These are phyloP conservation scores for Cornus kousa DNA, from an alignment of 148 eudicot genomes.

Conservation along the genomic window DNA sequence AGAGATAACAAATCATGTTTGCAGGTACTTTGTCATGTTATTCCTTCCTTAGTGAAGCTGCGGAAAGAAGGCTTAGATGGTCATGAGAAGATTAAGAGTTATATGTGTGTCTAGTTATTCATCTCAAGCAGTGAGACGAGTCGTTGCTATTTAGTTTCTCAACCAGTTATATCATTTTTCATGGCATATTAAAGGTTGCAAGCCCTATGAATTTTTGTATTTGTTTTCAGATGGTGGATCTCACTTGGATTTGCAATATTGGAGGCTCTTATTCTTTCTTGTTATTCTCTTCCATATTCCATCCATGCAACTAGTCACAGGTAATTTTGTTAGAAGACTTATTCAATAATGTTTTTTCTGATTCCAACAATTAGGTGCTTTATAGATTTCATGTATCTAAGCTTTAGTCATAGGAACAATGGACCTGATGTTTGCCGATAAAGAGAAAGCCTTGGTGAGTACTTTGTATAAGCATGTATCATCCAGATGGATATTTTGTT, in stretches of 20 bases:
- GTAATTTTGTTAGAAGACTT: constrained; percentile 26
- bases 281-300: constrained; percentile 89
- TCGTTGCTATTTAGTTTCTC: constrained; percentile 11
- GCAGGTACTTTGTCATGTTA: constrained; percentile 82
- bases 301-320: constrained; percentile 73
- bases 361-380: not conserved
- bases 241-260: constrained; percentile 85
- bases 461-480: not conserved
- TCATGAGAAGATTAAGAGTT: constrained; percentile 91
- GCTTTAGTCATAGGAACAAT: not conserved
- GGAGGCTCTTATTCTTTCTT: constrained; percentile 74
- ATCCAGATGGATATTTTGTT: not conserved
- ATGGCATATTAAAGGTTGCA: constrained; percentile 2
- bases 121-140: constrained; percentile 52
- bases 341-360: constrained; percentile 1
- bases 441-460: not conserved
- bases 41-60: constrained; percentile 92
- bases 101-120: constrained; percentile 75
- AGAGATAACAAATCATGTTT: constrained; percentile 4
- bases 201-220: constrained; percentile 16
- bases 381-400: not conserved
- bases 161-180: constrained; percentile 2
- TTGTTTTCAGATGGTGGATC: constrained; percentile 81
- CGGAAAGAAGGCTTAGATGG: constrained; percentile 99
- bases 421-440: not conserved